Evolutionary conservation across 208 protist genomes (phyloP), one percentile per base, ranked within the genome.

Genomic region (Acanthamoeba sp.): DNA sequence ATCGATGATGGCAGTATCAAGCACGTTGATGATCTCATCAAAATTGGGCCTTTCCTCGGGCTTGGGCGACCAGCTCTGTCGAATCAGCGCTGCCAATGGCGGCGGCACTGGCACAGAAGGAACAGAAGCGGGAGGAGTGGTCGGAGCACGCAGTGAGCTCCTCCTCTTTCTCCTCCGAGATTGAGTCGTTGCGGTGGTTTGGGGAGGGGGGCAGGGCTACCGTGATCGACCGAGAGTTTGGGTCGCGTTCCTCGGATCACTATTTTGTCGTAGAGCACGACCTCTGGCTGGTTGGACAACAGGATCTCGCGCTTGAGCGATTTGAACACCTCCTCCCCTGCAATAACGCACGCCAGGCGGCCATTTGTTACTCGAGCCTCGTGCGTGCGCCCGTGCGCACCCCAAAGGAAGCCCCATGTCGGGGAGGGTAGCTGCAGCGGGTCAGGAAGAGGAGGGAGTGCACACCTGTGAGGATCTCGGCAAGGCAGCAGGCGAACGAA

Each of bases 301-400:
- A 48, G 78, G 12, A 59, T 87, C 38, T 76, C 66, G 12, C 66
- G 66, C n/a, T 87, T 87, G 27, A 87, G 48, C 42, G 38, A 59
- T 22, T 57, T 87, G 78, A 87, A 87, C 38, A 57, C 78, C 32
- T 87, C 78, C 78, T 87, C 48, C n/a, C 78, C 78, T 76, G 12
- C 20, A 55, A 20, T 55, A n/a, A n/a, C n/a, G n/a, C n/a, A n/a
- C n/a, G n/a, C n/a, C n/a, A n/a, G n/a, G n/a, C n/a, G n/a, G n/a
- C n/a, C n/a, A n/a, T n/a, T n/a, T n/a, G n/a, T n/a, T n/a, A n/a
- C n/a, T n/a, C n/a, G n/a, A n/a, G n/a, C n/a, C n/a, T n/a, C n/a
- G n/a, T n/a, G n/a, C n/a, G n/a, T n/a, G n/a, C n/a, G n/a, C n/a
- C n/a, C n/a, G n/a, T n/a, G n/a, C n/a, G n/a, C n/a, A n/a, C n/a